Base-by-base conservation (phyloP, 83 land plant genomes). In the Thuja plicata region DNA sequence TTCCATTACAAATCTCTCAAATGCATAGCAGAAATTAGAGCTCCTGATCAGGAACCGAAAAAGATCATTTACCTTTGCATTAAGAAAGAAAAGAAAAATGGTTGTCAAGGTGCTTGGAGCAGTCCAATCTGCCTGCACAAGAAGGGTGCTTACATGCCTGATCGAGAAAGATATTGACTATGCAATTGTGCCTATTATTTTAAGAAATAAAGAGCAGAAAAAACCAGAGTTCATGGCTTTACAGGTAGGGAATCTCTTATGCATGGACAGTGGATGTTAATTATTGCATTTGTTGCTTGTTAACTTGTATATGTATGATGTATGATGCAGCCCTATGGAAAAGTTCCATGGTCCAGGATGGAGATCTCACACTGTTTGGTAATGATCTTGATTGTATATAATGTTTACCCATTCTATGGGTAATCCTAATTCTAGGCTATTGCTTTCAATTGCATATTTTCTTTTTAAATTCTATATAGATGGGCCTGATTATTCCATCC, bases 301-400 rank as follows among this genome's bases (percentile, higher is more conserved):
- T 41, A 3, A 41, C 43, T 1, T 41, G 43, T 41, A 41, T 41
- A 41, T 3, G 43, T 41, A 41, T 41, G 43, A 41, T 66, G 32
- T 66, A 27, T 66, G 9, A 24, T 88, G 86, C 91, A 92, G 93
- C 93, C 93, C 8, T 92, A 91, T 87, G 93, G 93, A n/a, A 32
- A 87, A 41, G 87, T 92, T 19, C 93, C 93, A 9, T 91, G 0
- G 71, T 92, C 32, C 88, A 92, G 76, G 93, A 92, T 89, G 89
- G 89, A 5, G 93, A 74, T 19, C 81, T 92, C 57, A 89, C 91
- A 6, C 27, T 92, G 11, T 91, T 89, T 84, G 93, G 93, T 92
- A 74, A 57, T 88, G 8, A 17, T 15, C 1, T 17, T 43, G 1
- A 41, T 9, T 13, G 16, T 19, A 3, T 89, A 17, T 88, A 52